A percentile compares a stretch with the other conserved stretches of the same genome.
Evolutionary conservation across 1,284 basidiomycete species (phyloP).

Genomic region (Quambalaria eucalypti): DNA sequence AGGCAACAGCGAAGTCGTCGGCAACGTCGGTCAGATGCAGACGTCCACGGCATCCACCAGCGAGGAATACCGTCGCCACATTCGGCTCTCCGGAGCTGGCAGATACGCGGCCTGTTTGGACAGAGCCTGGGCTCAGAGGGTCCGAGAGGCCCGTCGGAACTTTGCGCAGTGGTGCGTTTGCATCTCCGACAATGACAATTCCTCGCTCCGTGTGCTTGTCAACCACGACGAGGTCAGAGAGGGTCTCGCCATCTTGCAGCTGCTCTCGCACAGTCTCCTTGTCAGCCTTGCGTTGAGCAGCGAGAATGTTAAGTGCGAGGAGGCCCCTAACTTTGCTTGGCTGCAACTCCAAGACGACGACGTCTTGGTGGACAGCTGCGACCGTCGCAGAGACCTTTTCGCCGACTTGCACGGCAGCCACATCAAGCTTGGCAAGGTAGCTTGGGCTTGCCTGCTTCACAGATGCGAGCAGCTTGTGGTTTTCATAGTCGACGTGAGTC

Average conservation of each 20-base stretch:
- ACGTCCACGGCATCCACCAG: constrained; percentile 16
- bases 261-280: constrained; percentile 62
- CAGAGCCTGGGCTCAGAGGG: constrained; percentile 1
- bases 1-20: constrained; percentile 63
- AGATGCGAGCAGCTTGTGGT: constrained; percentile 67
- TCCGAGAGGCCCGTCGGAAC: neutral
- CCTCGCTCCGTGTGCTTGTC: constrained; percentile 81
- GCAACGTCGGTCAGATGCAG: constrained; percentile 59
- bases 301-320: constrained; percentile 74
- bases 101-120: constrained; percentile 21
- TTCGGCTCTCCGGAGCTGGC: constrained; percentile 18
- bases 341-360: constrained; percentile 36
- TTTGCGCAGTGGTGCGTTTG: neutral
- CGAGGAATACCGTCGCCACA: constrained; percentile 20
- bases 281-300: constrained; percentile 64
- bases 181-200: constrained; percentile 58
- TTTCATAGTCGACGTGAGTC: constrained; percentile 60
- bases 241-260: constrained; percentile 63
- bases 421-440: constrained; percentile 36
- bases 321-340: constrained; percentile 64
- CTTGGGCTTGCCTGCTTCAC: constrained; percentile 63
- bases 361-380: constrained; percentile 36
- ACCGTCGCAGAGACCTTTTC: constrained; percentile 37
- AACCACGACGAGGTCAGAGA: constrained; percentile 74
- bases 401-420: constrained; percentile 36